Base-by-base conservation (phyloP, 2,329 filamentous ascomycete species). In the Colletotrichum navitas region DNA sequence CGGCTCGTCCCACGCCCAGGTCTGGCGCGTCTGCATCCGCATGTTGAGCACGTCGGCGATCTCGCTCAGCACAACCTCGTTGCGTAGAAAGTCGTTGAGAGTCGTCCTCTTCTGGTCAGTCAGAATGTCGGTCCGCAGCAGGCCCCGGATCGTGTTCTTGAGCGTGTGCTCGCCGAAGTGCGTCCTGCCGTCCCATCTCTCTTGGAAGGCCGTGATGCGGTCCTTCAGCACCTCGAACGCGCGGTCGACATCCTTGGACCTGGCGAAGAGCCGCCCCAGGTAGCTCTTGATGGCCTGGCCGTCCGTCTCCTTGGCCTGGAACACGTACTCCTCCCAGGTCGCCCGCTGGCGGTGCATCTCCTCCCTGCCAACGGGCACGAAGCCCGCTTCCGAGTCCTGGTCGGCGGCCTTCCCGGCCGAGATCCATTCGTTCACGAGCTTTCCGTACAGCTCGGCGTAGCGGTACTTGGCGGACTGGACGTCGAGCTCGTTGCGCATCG, bases 281-380 rank as follows among this genome's bases (percentile, higher is more conserved):
- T 89, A 91, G 0, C 77, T 72, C 4, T 80, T 78, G 67, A 91
- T 86, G 12, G 79, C 81, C 4, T 72, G 74, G 11, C 78, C 77
- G 73, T 90, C 83, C 3, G 85, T 84, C 21, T 85, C 76, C 36
- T 81, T 81, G 5, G 83, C 77, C 4, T 81, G 81, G 75, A 91
- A 91, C n/a, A 89, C 87, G 64, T 85, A 80, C 1, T 80, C 77
- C 76, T 91, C 89, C 87, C 89, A 91, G 16, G 79, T 81, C 1
- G 82, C 80, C 26, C 88, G 83, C 73, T 87, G 84, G 66, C 86
- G 81, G 66, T 87, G 85, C 81, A 88, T 87, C 74, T 88, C 86
- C 49, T 85, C 82, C 21, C 85, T 81, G 2, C 87, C 88, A 16
- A 89, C 80, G 7, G 80, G 76, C 59, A 88, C 85, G 67, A 87